phyloP scores from a whole-genome alignment of 2,329 filamentous ascomycete species.

The Phoma sp. region DNA sequence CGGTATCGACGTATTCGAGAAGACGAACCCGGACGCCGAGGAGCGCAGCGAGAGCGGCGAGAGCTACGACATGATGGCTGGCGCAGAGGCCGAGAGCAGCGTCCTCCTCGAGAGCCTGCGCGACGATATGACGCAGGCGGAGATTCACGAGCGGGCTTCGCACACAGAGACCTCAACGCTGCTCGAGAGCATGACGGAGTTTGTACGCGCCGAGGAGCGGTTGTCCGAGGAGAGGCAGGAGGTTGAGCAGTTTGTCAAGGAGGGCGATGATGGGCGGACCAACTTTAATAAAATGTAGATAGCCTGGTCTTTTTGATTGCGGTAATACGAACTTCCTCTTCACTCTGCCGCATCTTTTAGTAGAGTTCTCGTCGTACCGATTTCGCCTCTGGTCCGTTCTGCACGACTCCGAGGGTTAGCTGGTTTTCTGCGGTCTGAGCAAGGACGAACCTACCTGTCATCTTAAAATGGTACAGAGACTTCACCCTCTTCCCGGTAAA shows the following conservation, averaged over 20 bases:
- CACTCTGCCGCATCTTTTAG: background rate
- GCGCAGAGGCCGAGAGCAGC: constrained; percentile 51
- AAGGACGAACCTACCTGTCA: background rate
- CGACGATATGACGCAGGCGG: constrained; percentile 23
- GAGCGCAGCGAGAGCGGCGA: constrained; percentile 37
- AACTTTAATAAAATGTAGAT: constrained; percentile 19
- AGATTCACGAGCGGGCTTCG: background rate
- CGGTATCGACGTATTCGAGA: constrained; percentile 40
- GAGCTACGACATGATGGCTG: constrained; percentile 56
- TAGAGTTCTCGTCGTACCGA: background rate
- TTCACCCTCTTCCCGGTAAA: constrained; percentile 1
- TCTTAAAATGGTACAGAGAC: background rate
- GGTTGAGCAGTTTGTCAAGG: constrained; percentile 11
- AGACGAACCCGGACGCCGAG: constrained; percentile 36
- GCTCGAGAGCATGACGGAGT: constrained; percentile 8
- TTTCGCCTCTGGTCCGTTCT: background rate
- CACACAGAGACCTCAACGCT: constrained; percentile 4
- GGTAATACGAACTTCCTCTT: no score
- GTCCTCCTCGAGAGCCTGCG: constrained; percentile 40
- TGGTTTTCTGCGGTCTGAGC: background rate
- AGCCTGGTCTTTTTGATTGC: no score
- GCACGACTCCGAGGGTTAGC: constrained; percentile 1
- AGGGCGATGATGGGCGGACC: constrained; percentile 7
- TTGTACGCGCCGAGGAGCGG: background rate
- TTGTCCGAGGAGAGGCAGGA: constrained; percentile 1